These are phyloP conservation scores for Dioscorea cayenensis DNA, from an alignment of 116 monocot genomes.

Conservation along the genomic window DNA sequence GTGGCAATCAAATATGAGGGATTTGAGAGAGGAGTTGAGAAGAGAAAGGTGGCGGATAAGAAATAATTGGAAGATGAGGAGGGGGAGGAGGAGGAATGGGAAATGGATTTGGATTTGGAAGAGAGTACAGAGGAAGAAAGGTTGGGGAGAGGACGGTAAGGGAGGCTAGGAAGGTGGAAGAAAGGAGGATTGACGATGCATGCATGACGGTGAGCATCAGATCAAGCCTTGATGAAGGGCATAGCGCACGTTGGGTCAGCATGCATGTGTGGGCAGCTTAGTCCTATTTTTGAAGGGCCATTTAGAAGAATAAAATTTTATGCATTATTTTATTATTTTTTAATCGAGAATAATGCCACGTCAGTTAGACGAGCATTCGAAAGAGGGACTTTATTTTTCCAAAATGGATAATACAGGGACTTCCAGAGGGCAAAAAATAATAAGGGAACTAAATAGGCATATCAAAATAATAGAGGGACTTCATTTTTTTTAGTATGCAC, in stretches of 20 bases:
- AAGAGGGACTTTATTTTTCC: too few relatives aligned
- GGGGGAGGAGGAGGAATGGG: neutral
- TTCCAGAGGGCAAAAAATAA: too few relatives aligned
- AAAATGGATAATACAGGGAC: too few relatives aligned
- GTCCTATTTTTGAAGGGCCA: too few relatives aligned
- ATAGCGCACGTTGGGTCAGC: conserved; percentile 50
- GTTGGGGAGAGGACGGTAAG: conserved; percentile 27
- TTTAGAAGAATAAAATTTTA: too few relatives aligned
- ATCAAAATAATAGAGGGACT: too few relatives aligned
- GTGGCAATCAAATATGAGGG: conserved; percentile 11
- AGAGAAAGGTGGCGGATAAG: conserved; percentile 32
- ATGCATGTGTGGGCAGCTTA: conserved; percentile 83
- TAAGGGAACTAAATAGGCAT: too few relatives aligned
- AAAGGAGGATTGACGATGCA: conserved; percentile 65
- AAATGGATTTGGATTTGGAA: neutral
- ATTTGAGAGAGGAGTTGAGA: conserved; percentile 24
- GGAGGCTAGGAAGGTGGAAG: conserved; percentile 66
- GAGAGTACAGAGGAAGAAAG: conserved; percentile 15
- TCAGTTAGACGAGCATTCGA: too few relatives aligned
- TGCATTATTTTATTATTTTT: too few relatives aligned
- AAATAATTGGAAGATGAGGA: neutral
- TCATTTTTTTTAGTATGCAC: too few relatives aligned
- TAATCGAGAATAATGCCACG: too few relatives aligned
- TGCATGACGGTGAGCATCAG: conserved; percentile 57
- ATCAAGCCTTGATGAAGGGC: conserved; percentile 59